phyloP scores from a whole-genome alignment of 495 filamentous ascomycete genomes.

The Collariella sp. region DNA sequence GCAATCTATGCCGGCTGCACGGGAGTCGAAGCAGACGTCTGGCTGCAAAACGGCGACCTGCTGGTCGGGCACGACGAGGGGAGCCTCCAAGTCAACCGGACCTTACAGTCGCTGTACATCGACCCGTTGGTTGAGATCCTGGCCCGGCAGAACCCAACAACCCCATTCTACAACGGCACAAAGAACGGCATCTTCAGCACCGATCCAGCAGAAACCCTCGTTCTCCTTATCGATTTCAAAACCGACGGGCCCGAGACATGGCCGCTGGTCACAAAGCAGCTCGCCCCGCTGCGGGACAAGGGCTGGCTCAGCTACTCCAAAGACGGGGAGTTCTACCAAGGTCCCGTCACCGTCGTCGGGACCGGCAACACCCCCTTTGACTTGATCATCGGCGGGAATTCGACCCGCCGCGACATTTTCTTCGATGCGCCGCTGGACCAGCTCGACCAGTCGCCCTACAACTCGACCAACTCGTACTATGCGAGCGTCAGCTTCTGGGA shows the following conservation, averaged over 20 bases:
- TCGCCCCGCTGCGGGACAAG: conserved; percentile 54
- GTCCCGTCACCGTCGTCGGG: conserved; percentile 68
- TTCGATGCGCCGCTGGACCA: conserved; percentile 54
- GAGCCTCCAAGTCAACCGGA: conserved; percentile 46
- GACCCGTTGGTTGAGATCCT: conserved; percentile 53
- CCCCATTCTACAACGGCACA: conserved; percentile 34
- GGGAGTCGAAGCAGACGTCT: conserved; percentile 84
- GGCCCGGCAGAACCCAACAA: conserved; percentile 43
- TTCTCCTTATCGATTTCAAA: conserved; percentile 69
- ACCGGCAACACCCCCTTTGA: conserved; percentile 73
- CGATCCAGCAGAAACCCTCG: conserved; percentile 50
- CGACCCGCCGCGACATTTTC: conserved; percentile 53
- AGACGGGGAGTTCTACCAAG: conserved; percentile 39
- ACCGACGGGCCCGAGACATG: conserved; percentile 42
- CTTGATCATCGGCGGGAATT: conserved; percentile 34
- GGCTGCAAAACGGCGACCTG: conserved; percentile 62
- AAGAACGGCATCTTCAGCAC: conserved; percentile 54
- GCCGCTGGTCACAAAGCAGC: conserved; percentile 49
- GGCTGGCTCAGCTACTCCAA: conserved; percentile 53
- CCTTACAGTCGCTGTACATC: conserved; percentile 56
- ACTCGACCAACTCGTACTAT: conserved; percentile 45
- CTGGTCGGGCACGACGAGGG: conserved; percentile 51
- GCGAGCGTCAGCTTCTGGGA: conserved; percentile 42
- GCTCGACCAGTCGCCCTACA: conserved; percentile 32
- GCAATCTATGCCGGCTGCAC: conserved; percentile 57